Evolutionary conservation across 2,329 filamentous ascomycete species (phyloP).

Genomic region (Catunica adiposa): DNA sequence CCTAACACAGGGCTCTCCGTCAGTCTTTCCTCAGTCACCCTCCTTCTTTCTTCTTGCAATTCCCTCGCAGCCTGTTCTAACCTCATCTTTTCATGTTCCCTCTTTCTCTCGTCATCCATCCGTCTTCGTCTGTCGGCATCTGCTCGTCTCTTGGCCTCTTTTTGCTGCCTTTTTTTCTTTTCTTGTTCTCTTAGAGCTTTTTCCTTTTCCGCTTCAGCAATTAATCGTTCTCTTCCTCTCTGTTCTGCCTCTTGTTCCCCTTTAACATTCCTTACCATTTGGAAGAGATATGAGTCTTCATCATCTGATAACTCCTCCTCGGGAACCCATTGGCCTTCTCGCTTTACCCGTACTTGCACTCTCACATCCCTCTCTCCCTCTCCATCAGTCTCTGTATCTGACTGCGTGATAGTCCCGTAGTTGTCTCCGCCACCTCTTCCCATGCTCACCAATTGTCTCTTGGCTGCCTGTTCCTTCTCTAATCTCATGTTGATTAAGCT

Average conservation of each 20-base stretch:
- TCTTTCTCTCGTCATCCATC: background rate
- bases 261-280: slow-evolving; percentile 11
- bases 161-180: background rate
- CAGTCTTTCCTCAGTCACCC: background rate
- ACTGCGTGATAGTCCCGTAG: background rate
- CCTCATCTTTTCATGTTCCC: background rate
- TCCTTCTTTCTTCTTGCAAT: background rate
- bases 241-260: background rate
- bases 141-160: background rate
- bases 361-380: background rate
- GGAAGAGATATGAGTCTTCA: slow-evolving; percentile 11
- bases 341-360: slow-evolving; percentile 1
- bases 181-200: background rate
- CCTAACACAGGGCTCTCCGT: background rate
- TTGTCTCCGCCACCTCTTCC: background rate
- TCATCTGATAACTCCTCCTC: slow-evolving; percentile 1
- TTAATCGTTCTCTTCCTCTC: background rate
- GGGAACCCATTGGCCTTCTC: background rate
- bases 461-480: slow-evolving; percentile 9
- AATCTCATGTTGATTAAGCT: slow-evolving; percentile 9
- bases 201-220: background rate
- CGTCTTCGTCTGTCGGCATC: background rate
- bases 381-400: background rate
- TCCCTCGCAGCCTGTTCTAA: background rate
- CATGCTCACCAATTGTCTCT: slow-evolving; percentile 3